Evolutionary conservation across 352 stramenopile genomes (phyloP).

Genomic region (Thraustochytrium striatum): DNA sequence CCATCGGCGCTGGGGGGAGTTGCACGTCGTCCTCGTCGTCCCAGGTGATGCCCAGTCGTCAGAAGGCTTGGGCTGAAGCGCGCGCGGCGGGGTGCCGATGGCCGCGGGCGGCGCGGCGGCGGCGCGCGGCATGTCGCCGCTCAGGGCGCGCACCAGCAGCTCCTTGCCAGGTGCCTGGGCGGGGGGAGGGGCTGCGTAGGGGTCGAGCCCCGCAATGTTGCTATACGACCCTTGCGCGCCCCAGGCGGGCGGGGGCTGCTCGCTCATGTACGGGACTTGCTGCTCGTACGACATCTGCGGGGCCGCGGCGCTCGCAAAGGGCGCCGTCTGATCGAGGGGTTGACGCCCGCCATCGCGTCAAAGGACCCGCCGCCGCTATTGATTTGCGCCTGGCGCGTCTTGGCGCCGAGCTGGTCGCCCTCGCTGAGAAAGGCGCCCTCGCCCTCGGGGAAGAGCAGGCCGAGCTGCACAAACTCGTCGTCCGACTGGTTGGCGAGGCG

Average conservation of each 20-base stretch:
- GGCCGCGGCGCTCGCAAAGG: no score
- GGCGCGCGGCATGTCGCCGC: background rate
- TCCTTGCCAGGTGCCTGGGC: no score
- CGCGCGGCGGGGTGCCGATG: background rate
- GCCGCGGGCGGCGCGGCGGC: background rate
- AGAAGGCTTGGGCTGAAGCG: background rate
- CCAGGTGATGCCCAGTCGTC: conserved; percentile 38
- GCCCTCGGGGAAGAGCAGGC: conserved; percentile 33
- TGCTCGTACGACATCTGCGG: no score
- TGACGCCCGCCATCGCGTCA: background rate
- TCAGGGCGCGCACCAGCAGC: conserved; percentile 30
- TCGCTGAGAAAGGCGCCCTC: conserved; percentile 38
- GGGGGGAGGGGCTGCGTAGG: no score
- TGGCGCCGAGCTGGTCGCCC: conserved; percentile 6
- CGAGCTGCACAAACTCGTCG: conserved; percentile 37
- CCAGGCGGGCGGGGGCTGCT: no score
- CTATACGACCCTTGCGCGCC: no score
- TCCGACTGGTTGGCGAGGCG: conserved; percentile 9
- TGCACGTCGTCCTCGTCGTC: conserved; percentile 17
- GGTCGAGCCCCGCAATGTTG: no score
- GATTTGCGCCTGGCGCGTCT: background rate
- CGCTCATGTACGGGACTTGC: no score
- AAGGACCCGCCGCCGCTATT: background rate
- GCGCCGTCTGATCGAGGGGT: background rate
- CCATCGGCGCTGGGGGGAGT: background rate